Evolutionary conservation across 768 basidiomycete genomes (phyloP).

Genomic region (Mycena capillaripes): DNA sequence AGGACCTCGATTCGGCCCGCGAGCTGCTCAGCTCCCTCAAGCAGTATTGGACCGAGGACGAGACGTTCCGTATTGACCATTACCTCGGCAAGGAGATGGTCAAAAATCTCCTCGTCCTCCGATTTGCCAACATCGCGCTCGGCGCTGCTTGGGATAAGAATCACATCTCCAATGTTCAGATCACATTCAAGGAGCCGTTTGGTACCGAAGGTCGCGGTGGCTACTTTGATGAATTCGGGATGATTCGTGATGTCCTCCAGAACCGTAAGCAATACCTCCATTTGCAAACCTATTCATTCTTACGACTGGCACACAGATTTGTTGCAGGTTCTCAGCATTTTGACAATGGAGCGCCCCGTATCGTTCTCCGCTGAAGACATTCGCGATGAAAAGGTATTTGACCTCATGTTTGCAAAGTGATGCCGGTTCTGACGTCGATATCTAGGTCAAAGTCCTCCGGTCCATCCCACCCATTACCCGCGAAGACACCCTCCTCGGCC

Average conservation of each 20-base stretch:
- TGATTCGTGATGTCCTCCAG: constrained; percentile 97
- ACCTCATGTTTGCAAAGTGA: neutral
- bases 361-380: constrained; percentile 98
- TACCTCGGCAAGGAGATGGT: constrained; percentile 99
- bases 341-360: constrained; percentile 98
- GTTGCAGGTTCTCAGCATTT: constrained; percentile 92
- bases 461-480: constrained; percentile 86
- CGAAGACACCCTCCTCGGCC: constrained; percentile 90
- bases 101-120: constrained; percentile 95
- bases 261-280: constrained; percentile 82
- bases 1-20: constrained; percentile 89
- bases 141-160: constrained; percentile 95
- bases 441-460: constrained; percentile 95
- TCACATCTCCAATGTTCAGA: constrained; percentile 96
- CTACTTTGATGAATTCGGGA: constrained; percentile 99
- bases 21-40: constrained; percentile 85
- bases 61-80: constrained; percentile 99
- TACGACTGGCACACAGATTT: constrained; percentile 71
- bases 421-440: constrained; percentile 18
- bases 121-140: constrained; percentile 95
- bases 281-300: constrained; percentile 27
- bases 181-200: constrained; percentile 99
- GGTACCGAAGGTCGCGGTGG: constrained; percentile 99
- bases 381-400: constrained; percentile 94
- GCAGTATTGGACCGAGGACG: constrained; percentile 93